Evolutionary conservation across 2,329 filamentous ascomycete species (phyloP), one percentile per base, ranked within the genome.

Genomic region (Lasiodiplodia theobromae): DNA sequence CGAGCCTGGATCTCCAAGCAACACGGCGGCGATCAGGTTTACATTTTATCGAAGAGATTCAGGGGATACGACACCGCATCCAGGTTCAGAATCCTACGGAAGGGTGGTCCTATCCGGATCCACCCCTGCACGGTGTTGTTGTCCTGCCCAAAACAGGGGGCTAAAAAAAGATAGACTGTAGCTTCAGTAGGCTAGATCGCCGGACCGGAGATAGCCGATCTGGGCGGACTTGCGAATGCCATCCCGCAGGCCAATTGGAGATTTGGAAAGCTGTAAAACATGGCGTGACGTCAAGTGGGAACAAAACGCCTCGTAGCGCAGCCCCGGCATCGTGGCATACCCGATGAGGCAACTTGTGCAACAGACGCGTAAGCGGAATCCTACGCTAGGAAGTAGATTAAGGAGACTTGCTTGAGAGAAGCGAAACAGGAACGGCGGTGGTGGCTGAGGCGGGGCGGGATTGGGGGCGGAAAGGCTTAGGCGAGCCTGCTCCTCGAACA

Each of bases 401-500:
- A 47, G 44, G 44, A 47, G 44, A 34, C 31, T 7, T 7, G 31
- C 31, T 34, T 34, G 31, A 34, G 31, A 34, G 8, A 34, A 34
- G 31, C 31, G 31, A 21, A 47, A 47, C 44, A 47, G 18, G 44
- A 44, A 28, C 28, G 16, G 18, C 28, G 14, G 53, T 37, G 54
- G 54, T 37, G 54, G 54, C 54, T 38, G 54, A 57, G 54, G 52
- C 52, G 51, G 47, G 18, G 47, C 47, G 8, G 21, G 25, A 25
- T 47, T 47, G 44, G 44, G 44, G 44, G 44, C 44, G 44, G 11
- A 47, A 47, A 47, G 18, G 8, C 44, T 47, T 21, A 47, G 44
- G n/a, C 44, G 44, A 47, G 44, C n/a, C 10, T 47, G 44, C n/a
- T 47, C n/a, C 44, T 47, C n/a, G 16, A 47, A 47, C 16, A 47